Conservation (phyloP, 116 monocot species). For the Zostera marina region DNA sequence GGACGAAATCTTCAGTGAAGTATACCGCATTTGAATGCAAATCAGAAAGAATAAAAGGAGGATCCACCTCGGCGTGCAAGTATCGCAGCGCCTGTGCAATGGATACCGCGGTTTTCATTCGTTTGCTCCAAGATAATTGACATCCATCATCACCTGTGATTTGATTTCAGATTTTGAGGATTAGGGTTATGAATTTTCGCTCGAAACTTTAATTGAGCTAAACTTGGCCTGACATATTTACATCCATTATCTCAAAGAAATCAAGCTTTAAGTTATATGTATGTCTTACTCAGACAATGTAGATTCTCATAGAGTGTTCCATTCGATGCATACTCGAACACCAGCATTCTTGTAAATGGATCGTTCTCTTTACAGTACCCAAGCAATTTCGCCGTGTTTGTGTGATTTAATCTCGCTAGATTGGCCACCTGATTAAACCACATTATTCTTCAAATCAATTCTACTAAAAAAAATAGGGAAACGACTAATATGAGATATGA, state of each 20-base stretch:
- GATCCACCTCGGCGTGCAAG: constrained; percentile 77
- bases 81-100: constrained; percentile 68
- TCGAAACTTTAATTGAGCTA: no score
- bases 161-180: neutral
- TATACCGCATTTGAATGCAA: constrained; percentile 63
- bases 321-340: constrained; percentile 94
- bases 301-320: constrained; percentile 94
- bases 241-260: neutral
- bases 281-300: constrained; percentile 45
- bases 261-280: neutral
- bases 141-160: constrained; percentile 55
- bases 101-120: constrained; percentile 79
- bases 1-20: constrained; percentile 89
- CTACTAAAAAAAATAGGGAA: no score
- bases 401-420: constrained; percentile 64
- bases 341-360: constrained; percentile 83
- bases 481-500: no score
- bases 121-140: constrained; percentile 71
- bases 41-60: constrained; percentile 58
- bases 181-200: no score
- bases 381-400: constrained; percentile 57
- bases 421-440: constrained; percentile 45
- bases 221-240: no score
- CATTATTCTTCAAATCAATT: neutral
- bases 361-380: constrained; percentile 71